A percentile compares a stretch with the other conserved stretches of the same genome.
These are phyloP conservation scores for Betula pendula DNA, from an alignment of 306 rosid genomes.

Conservation along the genomic window DNA sequence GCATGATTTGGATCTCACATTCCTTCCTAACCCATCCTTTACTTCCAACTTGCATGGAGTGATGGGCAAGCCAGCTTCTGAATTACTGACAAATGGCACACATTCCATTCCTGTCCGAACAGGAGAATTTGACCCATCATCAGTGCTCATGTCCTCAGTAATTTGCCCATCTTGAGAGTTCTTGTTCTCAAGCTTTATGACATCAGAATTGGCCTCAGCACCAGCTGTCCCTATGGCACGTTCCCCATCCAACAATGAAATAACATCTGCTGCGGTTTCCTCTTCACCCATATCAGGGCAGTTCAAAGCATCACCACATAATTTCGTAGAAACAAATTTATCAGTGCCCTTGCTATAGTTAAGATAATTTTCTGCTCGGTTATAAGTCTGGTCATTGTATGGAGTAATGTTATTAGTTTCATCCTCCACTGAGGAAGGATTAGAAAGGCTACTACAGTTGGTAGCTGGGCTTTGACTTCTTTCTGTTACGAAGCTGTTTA, in stretches of 20 bases:
- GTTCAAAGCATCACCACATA: conserved; percentile 47
- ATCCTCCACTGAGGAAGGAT: conserved; percentile 94
- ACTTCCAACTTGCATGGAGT: conserved; percentile 81
- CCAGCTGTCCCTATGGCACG: conserved; percentile 32
- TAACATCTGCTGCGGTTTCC: conserved; percentile 42
- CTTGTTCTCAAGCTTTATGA: conserved; percentile 48
- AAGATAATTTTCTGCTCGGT: conserved; percentile 52
- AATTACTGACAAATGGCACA: conserved; percentile 49
- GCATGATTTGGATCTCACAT: conserved; percentile 54
- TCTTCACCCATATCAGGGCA: conserved; percentile 37
- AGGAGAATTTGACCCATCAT: conserved; percentile 55
- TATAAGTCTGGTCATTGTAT: conserved; percentile 56
- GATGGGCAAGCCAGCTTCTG: conserved; percentile 71
- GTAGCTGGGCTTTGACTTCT: conserved; percentile 88
- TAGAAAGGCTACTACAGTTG: conserved; percentile 86
- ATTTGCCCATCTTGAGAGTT: conserved; percentile 51
- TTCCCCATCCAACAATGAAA: conserved; percentile 65
- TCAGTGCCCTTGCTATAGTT: conserved; percentile 51
- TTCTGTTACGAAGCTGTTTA: conserved; percentile 58
- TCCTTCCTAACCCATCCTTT: conserved; percentile 72
- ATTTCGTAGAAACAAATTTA: conserved; percentile 44
- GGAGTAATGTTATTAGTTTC: conserved; percentile 79
- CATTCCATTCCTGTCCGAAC: conserved; percentile 62
- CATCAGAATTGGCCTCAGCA: conserved; percentile 43
- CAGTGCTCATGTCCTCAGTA: conserved; percentile 58